Percentiles rank a stretch among this genome's conserved stretches.
phyloP scores from a whole-genome alignment of 208 protist species.

The Crithidia bombi region DNA sequence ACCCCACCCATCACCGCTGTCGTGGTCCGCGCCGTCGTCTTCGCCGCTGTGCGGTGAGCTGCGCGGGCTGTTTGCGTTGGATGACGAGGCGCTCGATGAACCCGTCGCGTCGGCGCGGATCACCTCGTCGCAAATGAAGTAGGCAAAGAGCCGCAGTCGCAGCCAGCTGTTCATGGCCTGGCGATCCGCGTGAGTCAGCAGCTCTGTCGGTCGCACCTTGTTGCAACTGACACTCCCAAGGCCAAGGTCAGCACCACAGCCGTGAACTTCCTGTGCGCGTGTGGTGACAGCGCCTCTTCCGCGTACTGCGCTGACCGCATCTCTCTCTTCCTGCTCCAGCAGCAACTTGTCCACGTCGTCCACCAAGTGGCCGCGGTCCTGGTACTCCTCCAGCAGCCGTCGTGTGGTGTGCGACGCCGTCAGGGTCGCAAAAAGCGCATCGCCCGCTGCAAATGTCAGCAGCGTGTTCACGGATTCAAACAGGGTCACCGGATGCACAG shows the following conservation, averaged over 20 bases:
- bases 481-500: constrained; percentile 47
- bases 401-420: constrained; percentile 33
- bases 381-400: constrained; percentile 31
- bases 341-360: constrained; percentile 29
- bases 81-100: constrained; percentile 1
- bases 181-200: constrained; percentile 7
- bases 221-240: neutral
- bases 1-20: constrained; percentile 7
- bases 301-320: constrained; percentile 22
- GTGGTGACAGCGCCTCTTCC: constrained; percentile 2
- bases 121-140: constrained; percentile 48
- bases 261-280: neutral
- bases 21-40: constrained; percentile 2
- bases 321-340: constrained; percentile 16
- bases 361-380: constrained; percentile 31
- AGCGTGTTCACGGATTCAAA: constrained; percentile 56
- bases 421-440: constrained; percentile 30
- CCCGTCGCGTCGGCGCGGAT: constrained; percentile 33
- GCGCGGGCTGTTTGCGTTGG: neutral
- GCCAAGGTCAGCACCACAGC: neutral
- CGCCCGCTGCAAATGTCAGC: constrained; percentile 50
- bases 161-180: constrained; percentile 36
- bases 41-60: neutral
- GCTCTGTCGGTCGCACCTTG: neutral
- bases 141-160: constrained; percentile 36